Conservation (phyloP, 306 rosid species). For the Prunus salicina region DNA sequence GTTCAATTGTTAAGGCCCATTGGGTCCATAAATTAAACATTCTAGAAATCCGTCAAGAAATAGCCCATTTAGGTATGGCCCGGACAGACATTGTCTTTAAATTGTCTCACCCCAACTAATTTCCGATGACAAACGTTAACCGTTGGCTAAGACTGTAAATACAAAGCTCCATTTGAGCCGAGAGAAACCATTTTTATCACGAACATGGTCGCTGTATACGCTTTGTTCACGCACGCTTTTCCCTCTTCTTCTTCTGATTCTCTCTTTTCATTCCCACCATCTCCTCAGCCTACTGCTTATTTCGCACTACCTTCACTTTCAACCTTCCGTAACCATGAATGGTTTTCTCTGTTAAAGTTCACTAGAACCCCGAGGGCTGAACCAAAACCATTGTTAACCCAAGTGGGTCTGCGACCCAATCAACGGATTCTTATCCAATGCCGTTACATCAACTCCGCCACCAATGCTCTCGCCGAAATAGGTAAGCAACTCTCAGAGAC, state of each 20-base stretch:
- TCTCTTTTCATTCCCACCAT: constrained; percentile 1
- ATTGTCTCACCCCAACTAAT: background rate
- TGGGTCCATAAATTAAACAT: background rate
- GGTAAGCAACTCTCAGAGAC: constrained; percentile 47
- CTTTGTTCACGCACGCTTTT: constrained; percentile 18
- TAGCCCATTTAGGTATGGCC: background rate
- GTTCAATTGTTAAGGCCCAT: background rate
- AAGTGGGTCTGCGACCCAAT: constrained; percentile 20
- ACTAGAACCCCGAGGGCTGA: constrained; percentile 6
- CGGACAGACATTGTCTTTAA: background rate
- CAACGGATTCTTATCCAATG: constrained; percentile 20
- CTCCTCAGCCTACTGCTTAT: constrained; percentile 9
- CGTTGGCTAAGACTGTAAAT: background rate
- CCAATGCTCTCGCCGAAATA: background rate
- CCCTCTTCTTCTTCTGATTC: constrained; percentile 21
- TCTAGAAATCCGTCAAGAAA: background rate
- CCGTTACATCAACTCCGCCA: constrained; percentile 15
- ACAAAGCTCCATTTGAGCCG: background rate
- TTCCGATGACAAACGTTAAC: background rate
- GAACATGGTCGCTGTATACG: constrained; percentile 34
- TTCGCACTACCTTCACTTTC: constrained; percentile 16
- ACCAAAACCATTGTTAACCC: constrained; percentile 16
- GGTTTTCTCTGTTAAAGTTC: constrained; percentile 6
- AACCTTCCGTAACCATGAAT: constrained; percentile 8
- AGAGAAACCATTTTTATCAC: background rate